These are phyloP conservation scores for Trichoderma sp. DNA, from an alignment of 2,329 filamentous ascomycete genomes.

Conservation along the genomic window DNA sequence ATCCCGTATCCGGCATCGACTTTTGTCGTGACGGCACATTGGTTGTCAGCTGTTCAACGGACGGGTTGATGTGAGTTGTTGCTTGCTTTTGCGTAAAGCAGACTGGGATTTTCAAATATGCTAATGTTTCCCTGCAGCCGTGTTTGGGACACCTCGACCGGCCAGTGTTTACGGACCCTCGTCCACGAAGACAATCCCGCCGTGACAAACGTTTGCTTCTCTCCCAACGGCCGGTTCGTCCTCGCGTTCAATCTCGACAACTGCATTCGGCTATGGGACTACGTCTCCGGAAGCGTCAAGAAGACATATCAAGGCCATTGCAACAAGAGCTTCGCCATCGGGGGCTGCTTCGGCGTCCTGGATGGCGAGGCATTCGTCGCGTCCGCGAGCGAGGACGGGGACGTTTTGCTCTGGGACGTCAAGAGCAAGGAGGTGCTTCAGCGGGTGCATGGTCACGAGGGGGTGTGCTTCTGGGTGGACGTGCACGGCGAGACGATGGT, in stretches of 20 bases:
- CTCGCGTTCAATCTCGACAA: slow-evolving; percentile 90
- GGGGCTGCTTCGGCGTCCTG: slow-evolving; percentile 74
- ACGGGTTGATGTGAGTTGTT: slow-evolving; percentile 74
- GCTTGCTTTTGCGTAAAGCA: not conserved
- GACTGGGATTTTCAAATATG: not conserved
- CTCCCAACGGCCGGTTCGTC: slow-evolving; percentile 90
- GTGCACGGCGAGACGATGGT: slow-evolving; percentile 59
- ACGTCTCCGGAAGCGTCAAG: slow-evolving; percentile 84
- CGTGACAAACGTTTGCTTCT: slow-evolving; percentile 87
- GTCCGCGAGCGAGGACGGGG: slow-evolving; percentile 85
- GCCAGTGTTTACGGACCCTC: slow-evolving; percentile 90
- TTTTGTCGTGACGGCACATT: slow-evolving; percentile 91
- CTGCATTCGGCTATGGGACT: slow-evolving; percentile 91
- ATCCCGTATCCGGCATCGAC: slow-evolving; percentile 91
- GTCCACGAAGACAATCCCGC: slow-evolving; percentile 95
- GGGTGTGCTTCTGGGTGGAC: slow-evolving; percentile 69
- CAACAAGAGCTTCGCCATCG: slow-evolving; percentile 83
- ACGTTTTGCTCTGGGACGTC: slow-evolving; percentile 88
- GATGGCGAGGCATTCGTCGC: slow-evolving; percentile 64
- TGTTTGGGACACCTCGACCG: slow-evolving; percentile 94
- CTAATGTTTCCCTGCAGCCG: slow-evolving; percentile 52
- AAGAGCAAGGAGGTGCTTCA: slow-evolving; percentile 82
- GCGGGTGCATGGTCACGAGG: slow-evolving; percentile 55
- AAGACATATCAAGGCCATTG: slow-evolving; percentile 96
- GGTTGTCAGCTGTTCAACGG: slow-evolving; percentile 86